phyloP scores from a whole-genome alignment of 2,329 filamentous ascomycete genomes.

The Fusarium pininemorale region DNA sequence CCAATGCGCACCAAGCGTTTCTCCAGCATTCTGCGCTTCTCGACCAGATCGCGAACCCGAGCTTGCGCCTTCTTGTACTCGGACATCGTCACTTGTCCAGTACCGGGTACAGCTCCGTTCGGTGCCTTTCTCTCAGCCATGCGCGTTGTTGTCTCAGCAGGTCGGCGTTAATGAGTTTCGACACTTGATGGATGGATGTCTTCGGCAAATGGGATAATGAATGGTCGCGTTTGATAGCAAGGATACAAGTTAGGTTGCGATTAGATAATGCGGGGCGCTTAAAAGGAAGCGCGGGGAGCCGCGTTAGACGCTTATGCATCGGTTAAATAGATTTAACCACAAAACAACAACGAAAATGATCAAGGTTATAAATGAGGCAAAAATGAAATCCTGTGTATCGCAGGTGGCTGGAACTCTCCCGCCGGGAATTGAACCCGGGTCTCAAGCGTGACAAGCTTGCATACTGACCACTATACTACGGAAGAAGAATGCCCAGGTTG shows the following conservation, averaged over 20 bases:
- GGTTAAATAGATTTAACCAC: not conserved
- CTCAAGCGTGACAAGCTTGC: slow-evolving; percentile 28
- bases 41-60: slow-evolving; percentile 58
- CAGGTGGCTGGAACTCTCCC: slow-evolving; percentile 23
- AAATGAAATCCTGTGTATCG: not conserved
- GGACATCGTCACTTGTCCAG: slow-evolving; percentile 50
- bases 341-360: not conserved
- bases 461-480: slow-evolving; percentile 30
- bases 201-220: not conserved
- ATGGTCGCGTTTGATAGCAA: slow-evolving; percentile 5
- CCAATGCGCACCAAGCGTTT: slow-evolving; percentile 48
- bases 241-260: slow-evolving; percentile 5
- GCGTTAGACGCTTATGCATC: slow-evolving; percentile 1
- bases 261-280: slow-evolving; percentile 18
- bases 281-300: not conserved
- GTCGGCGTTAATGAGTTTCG: not conserved
- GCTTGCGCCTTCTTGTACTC: slow-evolving; percentile 62
- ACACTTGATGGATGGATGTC: not conserved
- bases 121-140: slow-evolving; percentile 50
- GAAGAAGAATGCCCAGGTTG: not conserved
- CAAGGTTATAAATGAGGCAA: not conserved
- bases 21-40: slow-evolving; percentile 53
- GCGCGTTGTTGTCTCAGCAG: not conserved
- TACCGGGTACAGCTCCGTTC: slow-evolving; percentile 34
- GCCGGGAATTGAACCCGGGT: slow-evolving; percentile 29